These are phyloP conservation scores for Jackrogersella minutella DNA, from an alignment of 495 filamentous ascomycete species.

Conservation along the genomic window DNA sequence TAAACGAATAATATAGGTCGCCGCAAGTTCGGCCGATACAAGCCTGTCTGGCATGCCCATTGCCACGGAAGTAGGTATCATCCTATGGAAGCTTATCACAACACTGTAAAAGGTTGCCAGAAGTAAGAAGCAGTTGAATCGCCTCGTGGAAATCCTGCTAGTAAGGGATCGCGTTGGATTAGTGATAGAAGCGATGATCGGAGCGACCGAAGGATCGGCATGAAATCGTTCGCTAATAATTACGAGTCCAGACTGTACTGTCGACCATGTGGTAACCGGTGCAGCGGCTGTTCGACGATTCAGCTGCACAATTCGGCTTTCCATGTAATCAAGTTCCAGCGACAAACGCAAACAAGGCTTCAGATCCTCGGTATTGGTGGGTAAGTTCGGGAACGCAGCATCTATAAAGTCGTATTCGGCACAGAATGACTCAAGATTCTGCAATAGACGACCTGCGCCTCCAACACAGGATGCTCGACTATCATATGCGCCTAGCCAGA, in stretches of 20 bases:
- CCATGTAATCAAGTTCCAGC: constrained; percentile 25
- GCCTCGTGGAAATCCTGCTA: constrained; percentile 23
- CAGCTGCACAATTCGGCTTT: constrained; percentile 22
- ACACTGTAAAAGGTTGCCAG: constrained; percentile 24
- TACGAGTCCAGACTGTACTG: constrained; percentile 16
- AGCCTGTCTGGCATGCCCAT: neutral
- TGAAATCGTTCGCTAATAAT: constrained; percentile 16
- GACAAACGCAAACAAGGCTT: constrained; percentile 25
- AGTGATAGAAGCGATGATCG: constrained; percentile 16
- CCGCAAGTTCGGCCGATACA: constrained; percentile 9
- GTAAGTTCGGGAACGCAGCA: constrained; percentile 20
- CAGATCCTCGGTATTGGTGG: constrained; percentile 17
- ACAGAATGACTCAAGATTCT: constrained; percentile 22
- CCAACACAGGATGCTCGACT: constrained; percentile 22
- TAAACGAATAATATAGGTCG: constrained; percentile 24
- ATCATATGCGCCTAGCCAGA: constrained; percentile 32
- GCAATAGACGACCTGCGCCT: constrained; percentile 22
- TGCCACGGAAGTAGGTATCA: constrained; percentile 7
- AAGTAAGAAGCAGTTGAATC: constrained; percentile 30
- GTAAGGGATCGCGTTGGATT: constrained; percentile 13
- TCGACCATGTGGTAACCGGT: constrained; percentile 8
- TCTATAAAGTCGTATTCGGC: constrained; percentile 32
- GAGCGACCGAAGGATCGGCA: constrained; percentile 17
- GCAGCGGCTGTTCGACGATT: constrained; percentile 1
- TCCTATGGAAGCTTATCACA: constrained; percentile 31